Base-by-base conservation (phyloP, 306 rosid genomes). In the Quillaja saponaria region DNA sequence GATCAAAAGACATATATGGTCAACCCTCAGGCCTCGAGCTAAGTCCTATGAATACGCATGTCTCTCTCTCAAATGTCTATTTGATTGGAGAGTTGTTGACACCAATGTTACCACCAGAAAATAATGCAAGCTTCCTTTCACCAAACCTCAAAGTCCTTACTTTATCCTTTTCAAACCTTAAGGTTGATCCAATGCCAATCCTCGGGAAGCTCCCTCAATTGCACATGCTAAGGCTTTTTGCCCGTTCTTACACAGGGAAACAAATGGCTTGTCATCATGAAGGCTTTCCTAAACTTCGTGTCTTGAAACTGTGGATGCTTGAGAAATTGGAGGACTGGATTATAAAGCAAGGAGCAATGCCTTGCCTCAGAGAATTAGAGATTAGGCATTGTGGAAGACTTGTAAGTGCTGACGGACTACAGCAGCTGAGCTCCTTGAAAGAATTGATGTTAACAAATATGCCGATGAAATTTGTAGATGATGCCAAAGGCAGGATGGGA, bases 71-170 rank as follows among this genome's bases (percentile, higher is more conserved):
- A n/a, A 16, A 54, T 21, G 14, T 33, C 6, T n/a, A 54, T 54
- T 33, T 54, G 0, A 8, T 54, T 54, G 59, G 59, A n/a, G n/a
- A n/a, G n/a, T n/a, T 13, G 34, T n/a, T 25, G 31, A 0, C 1
- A 3, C 0, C 34, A 6, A 13, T 25, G n/a, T n/a, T n/a, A n/a
- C 0, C 1, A 0, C 10, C 14, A 8, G 17, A 0, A 0, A 6
- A n/a, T n/a, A 16, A 54, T 0, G n/a, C n/a, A n/a, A n/a, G n/a
- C n/a, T n/a, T n/a, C n/a, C 0, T 54, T 54, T 40, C 59, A 8
- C 13, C 2, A 28, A 33, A 33, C 59, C 40, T 54, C 14, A 12
- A 1, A 13, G n/a, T 14, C 12, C 39, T 54, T 5, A 54, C 59
- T 11, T 0, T 54, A 40, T 54, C 59, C 10, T 25, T 54, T 20